phyloP scores from a whole-genome alignment of 2,329 filamentous ascomycete genomes.

The Akanthomyces uredinophilus region DNA sequence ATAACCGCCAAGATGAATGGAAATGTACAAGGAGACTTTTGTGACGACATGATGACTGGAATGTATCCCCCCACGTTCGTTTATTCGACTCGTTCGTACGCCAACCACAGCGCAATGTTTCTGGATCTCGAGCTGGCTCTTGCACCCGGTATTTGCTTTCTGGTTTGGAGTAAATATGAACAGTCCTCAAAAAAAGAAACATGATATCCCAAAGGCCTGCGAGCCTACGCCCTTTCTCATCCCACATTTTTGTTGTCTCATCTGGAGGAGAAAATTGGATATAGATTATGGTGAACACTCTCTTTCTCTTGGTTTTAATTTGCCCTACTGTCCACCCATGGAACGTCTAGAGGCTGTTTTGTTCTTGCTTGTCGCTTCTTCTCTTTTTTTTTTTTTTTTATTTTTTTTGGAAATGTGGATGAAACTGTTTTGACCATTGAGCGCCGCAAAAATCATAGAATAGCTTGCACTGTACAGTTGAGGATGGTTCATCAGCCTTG shows the following conservation, averaged over 20 bases:
- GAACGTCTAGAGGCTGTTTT: not conserved
- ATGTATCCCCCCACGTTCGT: constrained; percentile 5
- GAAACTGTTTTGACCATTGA: not conserved
- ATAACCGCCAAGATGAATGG: not conserved
- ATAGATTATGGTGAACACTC: constrained; percentile 6
- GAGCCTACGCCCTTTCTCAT: not conserved
- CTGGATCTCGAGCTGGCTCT: constrained; percentile 4
- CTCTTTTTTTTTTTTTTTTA: not conserved
- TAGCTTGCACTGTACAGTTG: not conserved
- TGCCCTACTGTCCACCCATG: not conserved
- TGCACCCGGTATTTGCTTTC: not conserved
- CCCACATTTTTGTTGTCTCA: constrained; percentile 14
- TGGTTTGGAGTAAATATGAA: not conserved
- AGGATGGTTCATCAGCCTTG: not conserved
- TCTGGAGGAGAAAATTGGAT: constrained; percentile 5
- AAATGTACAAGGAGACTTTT: constrained; percentile 12
- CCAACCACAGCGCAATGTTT: not conserved
- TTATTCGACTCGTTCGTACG: not conserved
- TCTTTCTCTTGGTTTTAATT: not conserved
- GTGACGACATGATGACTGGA: constrained; percentile 13
- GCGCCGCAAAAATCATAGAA: not conserved
- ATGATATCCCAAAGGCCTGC: constrained; percentile 17
- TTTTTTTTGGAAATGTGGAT: constrained; percentile 5
- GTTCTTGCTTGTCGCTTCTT: not conserved
- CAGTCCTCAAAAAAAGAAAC: constrained; percentile 8